These are phyloP conservation scores for Crithidia thermophila DNA, from an alignment of 208 protist species.

Conservation along the genomic window DNA sequence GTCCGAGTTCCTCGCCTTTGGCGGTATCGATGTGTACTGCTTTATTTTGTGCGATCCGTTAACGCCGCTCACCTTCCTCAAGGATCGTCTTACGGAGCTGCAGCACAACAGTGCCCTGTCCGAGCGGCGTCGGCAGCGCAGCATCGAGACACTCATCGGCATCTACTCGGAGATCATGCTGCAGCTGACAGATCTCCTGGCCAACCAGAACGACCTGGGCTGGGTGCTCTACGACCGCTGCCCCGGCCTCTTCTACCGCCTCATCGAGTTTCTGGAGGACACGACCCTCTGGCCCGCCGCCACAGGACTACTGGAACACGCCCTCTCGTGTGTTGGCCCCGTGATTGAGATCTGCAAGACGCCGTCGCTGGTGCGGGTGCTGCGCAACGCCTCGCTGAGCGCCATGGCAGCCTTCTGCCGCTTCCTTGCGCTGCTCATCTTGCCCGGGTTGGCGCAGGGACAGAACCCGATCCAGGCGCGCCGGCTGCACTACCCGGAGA, in stretches of 20 bases:
- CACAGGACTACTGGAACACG: constrained; percentile 63
- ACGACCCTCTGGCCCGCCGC: constrained; percentile 36
- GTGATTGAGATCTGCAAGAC: constrained; percentile 78
- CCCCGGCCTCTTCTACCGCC: constrained; percentile 71
- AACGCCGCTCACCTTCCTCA: constrained; percentile 23
- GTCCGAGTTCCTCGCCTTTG: constrained; percentile 59
- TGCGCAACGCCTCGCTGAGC: constrained; percentile 40
- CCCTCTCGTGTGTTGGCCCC: constrained; percentile 69
- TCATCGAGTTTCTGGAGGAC: constrained; percentile 70
- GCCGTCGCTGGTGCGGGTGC: constrained; percentile 48
- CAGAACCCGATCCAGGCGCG: constrained; percentile 44
- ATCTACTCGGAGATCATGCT: constrained; percentile 42
- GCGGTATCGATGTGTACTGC: constrained; percentile 74
- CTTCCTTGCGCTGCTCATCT: constrained; percentile 70
- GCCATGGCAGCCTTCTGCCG: constrained; percentile 63
- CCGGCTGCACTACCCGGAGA: constrained; percentile 59
- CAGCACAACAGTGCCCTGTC: constrained; percentile 8
- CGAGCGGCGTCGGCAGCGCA: constrained; percentile 13
- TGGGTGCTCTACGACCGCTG: constrained; percentile 85
- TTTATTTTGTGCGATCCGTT: constrained; percentile 63
- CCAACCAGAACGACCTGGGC: constrained; percentile 67
- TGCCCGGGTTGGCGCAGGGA: constrained; percentile 53
- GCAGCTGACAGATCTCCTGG: constrained; percentile 67
- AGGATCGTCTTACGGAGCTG: constrained; percentile 12
- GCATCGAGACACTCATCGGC: constrained; percentile 11